Evolutionary conservation across 371 early-diverging fungal genomes (phyloP).

Genomic region (Blakeslea trispora): DNA sequence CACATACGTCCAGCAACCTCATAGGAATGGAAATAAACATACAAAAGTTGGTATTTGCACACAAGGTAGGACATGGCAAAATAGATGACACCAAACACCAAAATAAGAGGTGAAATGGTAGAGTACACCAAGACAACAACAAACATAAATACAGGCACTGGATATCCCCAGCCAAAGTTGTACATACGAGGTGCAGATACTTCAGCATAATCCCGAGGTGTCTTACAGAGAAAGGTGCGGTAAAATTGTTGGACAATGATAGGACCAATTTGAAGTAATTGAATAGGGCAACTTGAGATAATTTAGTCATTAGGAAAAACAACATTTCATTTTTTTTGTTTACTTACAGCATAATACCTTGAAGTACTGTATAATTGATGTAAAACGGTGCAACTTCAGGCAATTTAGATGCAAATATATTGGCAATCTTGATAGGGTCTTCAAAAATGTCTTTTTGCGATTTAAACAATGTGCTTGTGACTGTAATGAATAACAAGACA

Average conservation of each 20-base stretch:
- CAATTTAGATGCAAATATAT: conserved; percentile 69
- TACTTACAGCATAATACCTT: conserved; percentile 61
- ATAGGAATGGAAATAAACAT: conserved; percentile 78
- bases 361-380: conserved; percentile 63
- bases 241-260: conserved; percentile 56
- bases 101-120: conserved; percentile 79
- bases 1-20: conserved; percentile 80
- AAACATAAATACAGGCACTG: conserved; percentile 74
- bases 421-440: conserved; percentile 67
- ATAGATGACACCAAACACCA: conserved; percentile 76
- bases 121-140: conserved; percentile 77
- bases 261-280: conserved; percentile 63
- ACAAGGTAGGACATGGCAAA: conserved; percentile 73
- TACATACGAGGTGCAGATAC: conserved; percentile 63
- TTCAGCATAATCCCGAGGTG: conserved; percentile 71
- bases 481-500: conserved; percentile 82
- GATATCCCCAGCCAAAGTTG: conserved; percentile 72
- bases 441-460: conserved; percentile 70
- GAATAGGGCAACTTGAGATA: conserved; percentile 55
- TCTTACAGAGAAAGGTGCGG: conserved; percentile 56
- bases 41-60: conserved; percentile 73
- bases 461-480: conserved; percentile 78
- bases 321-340: not conserved
- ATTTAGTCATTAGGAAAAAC: not conserved
- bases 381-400: conserved; percentile 72